A percentile compares a stretch with the other conserved stretches of the same genome.
These are phyloP conservation scores for Ceratocystis eucalypticola DNA, from an alignment of 2,329 filamentous ascomycete genomes.

Conservation along the genomic window DNA sequence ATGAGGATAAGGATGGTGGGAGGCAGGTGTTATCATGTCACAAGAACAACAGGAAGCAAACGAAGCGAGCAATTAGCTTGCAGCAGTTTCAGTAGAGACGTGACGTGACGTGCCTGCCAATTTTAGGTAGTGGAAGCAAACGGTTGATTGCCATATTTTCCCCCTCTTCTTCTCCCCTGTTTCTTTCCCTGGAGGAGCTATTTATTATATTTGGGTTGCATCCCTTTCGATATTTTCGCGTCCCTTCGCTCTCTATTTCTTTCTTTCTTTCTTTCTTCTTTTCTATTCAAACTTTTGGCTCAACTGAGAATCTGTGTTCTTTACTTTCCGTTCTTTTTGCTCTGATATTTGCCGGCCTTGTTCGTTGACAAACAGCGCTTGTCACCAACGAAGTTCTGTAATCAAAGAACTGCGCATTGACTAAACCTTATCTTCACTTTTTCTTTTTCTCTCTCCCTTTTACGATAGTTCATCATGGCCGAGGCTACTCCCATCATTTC, in stretches of 20 bases:
- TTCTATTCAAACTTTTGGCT: too few relatives aligned
- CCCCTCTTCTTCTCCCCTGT: neutral
- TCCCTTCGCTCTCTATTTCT: neutral
- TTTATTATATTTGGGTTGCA: neutral
- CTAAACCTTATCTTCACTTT: neutral
- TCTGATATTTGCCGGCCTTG: neutral
- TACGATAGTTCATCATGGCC: constrained; percentile 24
- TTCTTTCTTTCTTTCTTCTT: neutral
- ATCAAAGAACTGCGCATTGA: neutral
- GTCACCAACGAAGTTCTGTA: neutral
- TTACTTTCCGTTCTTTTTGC: neutral
- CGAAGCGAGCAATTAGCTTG: neutral
- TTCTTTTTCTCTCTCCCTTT: neutral
- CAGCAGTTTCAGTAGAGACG: neutral
- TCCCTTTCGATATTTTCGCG: neutral
- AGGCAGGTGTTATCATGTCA: constrained; percentile 1
- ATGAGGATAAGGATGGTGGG: neutral
- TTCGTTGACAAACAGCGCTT: neutral
- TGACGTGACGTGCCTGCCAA: neutral
- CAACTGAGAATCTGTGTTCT: neutral
- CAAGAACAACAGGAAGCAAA: neutral
- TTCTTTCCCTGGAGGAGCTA: neutral
- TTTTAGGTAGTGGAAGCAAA: constrained; percentile 2
- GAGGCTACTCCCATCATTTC: constrained; percentile 30
- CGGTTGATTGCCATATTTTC: neutral